phyloP scores from a whole-genome alignment of 352 stramenopile species.

The Phytophthora cactorum region DNA sequence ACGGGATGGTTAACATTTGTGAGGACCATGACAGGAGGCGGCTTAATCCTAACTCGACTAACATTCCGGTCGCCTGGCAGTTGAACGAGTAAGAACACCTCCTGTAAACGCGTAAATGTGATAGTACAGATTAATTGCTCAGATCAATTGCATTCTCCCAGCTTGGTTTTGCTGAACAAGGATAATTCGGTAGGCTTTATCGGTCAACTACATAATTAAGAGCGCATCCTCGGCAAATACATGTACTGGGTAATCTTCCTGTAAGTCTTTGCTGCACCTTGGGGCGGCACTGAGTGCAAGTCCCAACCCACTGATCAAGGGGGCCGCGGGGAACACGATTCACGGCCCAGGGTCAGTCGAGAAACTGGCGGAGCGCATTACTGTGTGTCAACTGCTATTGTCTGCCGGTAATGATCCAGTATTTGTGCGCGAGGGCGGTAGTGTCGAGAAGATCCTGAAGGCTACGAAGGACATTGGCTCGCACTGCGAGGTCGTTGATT shows the following conservation, averaged over 20 bases:
- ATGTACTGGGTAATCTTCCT: too few species aligned
- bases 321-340: too few species aligned
- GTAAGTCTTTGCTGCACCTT: too few species aligned
- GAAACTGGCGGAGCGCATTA: constrained; percentile 46
- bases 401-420: constrained; percentile 44
- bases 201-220: too few species aligned
- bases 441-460: constrained; percentile 54
- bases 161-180: too few species aligned
- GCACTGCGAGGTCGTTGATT: constrained; percentile 46
- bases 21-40: constrained; percentile 12
- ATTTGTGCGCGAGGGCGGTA: constrained; percentile 39
- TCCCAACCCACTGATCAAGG: too few species aligned
- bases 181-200: too few species aligned
- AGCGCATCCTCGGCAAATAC: too few species aligned
- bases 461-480: constrained; percentile 17
- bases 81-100: too few species aligned
- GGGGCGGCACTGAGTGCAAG: neutral
- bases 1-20: constrained; percentile 23
- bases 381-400: constrained; percentile 49
- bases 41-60: constrained; percentile 2
- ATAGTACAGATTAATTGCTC: too few species aligned
- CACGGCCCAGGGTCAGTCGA: constrained; percentile 30
- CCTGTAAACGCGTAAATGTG: too few species aligned
- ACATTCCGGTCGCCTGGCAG: neutral
- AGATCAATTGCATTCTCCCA: too few species aligned